Base-by-base conservation (phyloP, 2,329 filamentous ascomycete genomes). In the Verticillium tricorpus region DNA sequence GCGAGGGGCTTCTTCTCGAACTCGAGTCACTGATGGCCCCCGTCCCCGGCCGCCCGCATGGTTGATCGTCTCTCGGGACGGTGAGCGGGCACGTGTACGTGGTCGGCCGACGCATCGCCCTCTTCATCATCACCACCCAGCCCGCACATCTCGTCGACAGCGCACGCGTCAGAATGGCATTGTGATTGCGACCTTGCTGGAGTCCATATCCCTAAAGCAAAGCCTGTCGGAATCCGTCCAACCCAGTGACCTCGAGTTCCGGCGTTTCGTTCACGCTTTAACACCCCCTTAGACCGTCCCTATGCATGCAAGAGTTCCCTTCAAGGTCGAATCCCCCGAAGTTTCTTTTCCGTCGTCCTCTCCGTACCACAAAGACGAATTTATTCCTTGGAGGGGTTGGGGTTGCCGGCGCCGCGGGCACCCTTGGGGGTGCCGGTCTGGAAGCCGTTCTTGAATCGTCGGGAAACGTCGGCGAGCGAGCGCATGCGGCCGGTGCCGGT, bases 371-470 rank as follows among this genome's bases (percentile, higher is more conserved):
- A 32, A 73, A 65, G 28, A 34, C 54, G 54, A 56, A 72, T 69
- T 70, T 74, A 74, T 52, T 52, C 45, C 45, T 52, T 52, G 45
- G 45, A 52, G 19, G 45, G 45, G 45, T 52, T 52, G 69, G 76
- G 69, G 71, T 74, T 73, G 63, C 69, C 57, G 72, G 86, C 83
- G 74, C 90, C 91, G 71, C 89, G 89, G 72, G 93, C 84, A 76
- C 89, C 90, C 85, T 96, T 93, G 78, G 93, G 93, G 73, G 85
- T 81, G 77, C 95, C 95, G 72, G 83, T 87, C 85, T 91, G 94
- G 92, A 99, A 99, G 74, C 93, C 93, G 85, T 99, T 99, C 86
- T 90, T 92, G 89, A 97, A 97, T 83, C 88, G 88, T 80, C 95
- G 90, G 78, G 93, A 85, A 78, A 99, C 89, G 75, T 86, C 87